phyloP scores from a whole-genome alignment of 345 rosid genomes.

The Ceriops decandra region DNA sequence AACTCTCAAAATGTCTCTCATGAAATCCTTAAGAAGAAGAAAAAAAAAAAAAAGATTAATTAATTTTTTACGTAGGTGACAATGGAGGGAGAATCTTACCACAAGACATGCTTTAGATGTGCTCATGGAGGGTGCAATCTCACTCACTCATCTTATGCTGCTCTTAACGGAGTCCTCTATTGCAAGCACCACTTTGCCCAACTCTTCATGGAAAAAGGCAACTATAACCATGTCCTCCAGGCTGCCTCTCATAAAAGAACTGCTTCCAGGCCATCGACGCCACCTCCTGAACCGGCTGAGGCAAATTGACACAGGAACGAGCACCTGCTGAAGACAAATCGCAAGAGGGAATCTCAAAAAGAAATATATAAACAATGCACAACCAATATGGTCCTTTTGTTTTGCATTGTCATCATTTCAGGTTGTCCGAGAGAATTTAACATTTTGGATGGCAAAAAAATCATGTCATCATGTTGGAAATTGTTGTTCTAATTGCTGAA shows the following conservation, averaged over 20 bases:
- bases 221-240: constrained; percentile 76
- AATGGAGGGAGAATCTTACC: constrained; percentile 76
- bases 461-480: neutral
- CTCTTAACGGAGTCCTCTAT: constrained; percentile 71
- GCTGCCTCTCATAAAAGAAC: constrained; percentile 62
- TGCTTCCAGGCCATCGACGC: constrained; percentile 43
- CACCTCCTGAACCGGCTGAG: constrained; percentile 52
- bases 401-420: neutral
- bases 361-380: neutral
- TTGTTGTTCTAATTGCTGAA: too few relatives aligned
- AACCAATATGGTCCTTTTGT: neutral
- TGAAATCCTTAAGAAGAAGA: neutral
- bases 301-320: neutral
- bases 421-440: too few relatives aligned
- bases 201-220: constrained; percentile 89
- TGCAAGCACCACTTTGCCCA: constrained; percentile 89
- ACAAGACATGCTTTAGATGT: constrained; percentile 88
- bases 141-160: constrained; percentile 70
- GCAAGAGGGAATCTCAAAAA: neutral
- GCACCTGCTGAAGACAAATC: constrained; percentile 10
- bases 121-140: constrained; percentile 72
- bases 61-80: constrained; percentile 45
- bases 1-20: neutral
- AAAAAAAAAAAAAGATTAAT: neutral
- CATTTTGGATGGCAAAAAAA: neutral